phyloP scores from a whole-genome alignment of 2,329 filamentous ascomycete species.

The Mollisiaceae sp. region DNA sequence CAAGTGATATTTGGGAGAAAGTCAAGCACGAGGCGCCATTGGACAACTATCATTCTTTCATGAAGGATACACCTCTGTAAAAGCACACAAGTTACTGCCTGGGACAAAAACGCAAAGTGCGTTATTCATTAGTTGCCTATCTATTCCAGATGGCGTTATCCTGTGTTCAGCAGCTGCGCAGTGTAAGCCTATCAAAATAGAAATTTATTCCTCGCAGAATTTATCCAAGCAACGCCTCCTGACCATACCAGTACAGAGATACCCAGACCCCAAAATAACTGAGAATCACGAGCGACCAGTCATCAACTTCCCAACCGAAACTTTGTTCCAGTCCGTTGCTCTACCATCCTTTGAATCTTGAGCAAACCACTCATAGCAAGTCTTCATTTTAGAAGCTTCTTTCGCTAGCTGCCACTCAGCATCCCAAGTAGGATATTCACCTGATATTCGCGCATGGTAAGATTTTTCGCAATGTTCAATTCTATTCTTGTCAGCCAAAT shows the following conservation, averaged over 20 bases:
- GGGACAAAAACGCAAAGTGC: not conserved
- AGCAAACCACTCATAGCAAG: constrained; percentile 26
- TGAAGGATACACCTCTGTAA: not conserved
- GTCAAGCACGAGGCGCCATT: constrained; percentile 38
- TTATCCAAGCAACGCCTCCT: not conserved
- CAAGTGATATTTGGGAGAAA: constrained; percentile 36
- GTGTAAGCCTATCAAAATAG: not conserved
- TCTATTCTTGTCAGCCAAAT: constrained; percentile 14
- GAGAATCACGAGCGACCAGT: constrained; percentile 14
- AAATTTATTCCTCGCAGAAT: not conserved
- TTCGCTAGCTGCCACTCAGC: constrained; percentile 24
- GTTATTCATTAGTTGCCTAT: not conserved
- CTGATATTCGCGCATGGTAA: constrained; percentile 19
- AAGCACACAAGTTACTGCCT: not conserved
- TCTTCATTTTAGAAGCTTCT: constrained; percentile 26
- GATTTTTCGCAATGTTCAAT: constrained; percentile 20
- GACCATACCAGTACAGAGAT: not conserved
- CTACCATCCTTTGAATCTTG: constrained; percentile 12
- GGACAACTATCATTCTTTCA: constrained; percentile 27
- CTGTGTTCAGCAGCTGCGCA: not conserved
- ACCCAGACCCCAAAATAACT: not conserved
- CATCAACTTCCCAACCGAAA: constrained; percentile 24
- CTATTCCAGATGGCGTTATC: not conserved
- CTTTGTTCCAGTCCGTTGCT: constrained; percentile 23
- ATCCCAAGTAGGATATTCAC: constrained; percentile 21